A percentile compares a stretch with the other conserved stretches of the same genome.
Evolutionary conservation across 306 rosid species (phyloP).

Genomic region (Trifolium subterraneum): DNA sequence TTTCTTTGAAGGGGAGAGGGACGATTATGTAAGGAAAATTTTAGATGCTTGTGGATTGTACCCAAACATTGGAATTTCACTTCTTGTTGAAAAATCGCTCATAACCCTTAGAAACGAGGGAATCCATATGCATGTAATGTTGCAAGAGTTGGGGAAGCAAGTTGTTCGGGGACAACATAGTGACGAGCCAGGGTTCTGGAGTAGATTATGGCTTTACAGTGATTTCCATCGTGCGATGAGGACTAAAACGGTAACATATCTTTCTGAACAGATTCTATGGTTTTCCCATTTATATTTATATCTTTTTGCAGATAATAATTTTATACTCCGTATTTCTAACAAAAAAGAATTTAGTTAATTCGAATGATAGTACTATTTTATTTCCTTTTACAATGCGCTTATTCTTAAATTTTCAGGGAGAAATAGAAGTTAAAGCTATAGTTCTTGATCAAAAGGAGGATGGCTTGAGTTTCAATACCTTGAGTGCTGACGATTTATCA

Average conservation of each 20-base stretch:
- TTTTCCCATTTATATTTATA: no score
- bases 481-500: no score
- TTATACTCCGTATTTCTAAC: no score
- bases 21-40: constrained; percentile 6
- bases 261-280: not conserved
- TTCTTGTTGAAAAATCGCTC: constrained; percentile 10
- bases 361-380: no score
- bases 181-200: not conserved
- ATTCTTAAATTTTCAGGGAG: no score
- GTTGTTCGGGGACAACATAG: not conserved
- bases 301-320: no score
- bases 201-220: not conserved
- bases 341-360: no score
- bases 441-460: no score
- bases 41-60: not conserved
- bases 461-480: no score
- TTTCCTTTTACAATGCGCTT: no score
- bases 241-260: no score
- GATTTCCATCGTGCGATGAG: not conserved
- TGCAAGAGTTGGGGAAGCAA: constrained; percentile 27
- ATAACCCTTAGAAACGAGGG: constrained; percentile 6
- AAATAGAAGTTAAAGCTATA: no score
- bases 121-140: constrained; percentile 32
- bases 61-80: not conserved
- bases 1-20: constrained; percentile 24